Conservation (phyloP, 768 basidiomycete genomes). For the Mycena galericulata region DNA sequence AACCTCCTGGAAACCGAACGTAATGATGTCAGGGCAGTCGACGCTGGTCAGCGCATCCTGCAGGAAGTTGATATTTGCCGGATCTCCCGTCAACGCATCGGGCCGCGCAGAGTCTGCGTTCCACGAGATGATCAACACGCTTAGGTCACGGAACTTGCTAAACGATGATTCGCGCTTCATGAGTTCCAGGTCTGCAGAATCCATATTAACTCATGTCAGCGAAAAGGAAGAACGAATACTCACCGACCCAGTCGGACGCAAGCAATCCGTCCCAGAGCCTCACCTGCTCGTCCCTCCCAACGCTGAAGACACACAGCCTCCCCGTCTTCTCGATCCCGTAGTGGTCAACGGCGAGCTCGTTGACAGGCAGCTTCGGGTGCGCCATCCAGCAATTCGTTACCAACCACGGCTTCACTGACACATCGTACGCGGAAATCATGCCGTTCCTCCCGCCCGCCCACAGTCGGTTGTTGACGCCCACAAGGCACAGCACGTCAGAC, state of each 20-base stretch:
- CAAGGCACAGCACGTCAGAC: slow-evolving; percentile 85
- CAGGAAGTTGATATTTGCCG: slow-evolving; percentile 85
- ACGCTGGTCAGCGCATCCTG: slow-evolving; percentile 78
- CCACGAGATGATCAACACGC: slow-evolving; percentile 88
- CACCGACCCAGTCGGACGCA: slow-evolving; percentile 88
- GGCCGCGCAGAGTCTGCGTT: slow-evolving; percentile 93
- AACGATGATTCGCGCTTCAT: slow-evolving; percentile 80
- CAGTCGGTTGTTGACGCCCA: slow-evolving; percentile 84
- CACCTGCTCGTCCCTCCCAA: slow-evolving; percentile 79
- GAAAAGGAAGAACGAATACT: slow-evolving; percentile 42
- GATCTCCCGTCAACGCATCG: slow-evolving; percentile 71
- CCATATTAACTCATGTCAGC: slow-evolving; percentile 8
- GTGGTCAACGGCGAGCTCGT: slow-evolving; percentile 76
- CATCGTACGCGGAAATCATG: slow-evolving; percentile 84
- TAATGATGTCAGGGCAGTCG: slow-evolving; percentile 87
- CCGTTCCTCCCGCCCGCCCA: slow-evolving; percentile 93
- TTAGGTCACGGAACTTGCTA: slow-evolving; percentile 83
- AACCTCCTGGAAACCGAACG: slow-evolving; percentile 96
- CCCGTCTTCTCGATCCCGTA: slow-evolving; percentile 78
- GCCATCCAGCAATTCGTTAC: slow-evolving; percentile 92
- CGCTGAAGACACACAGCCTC: slow-evolving; percentile 77
- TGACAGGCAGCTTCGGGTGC: slow-evolving; percentile 74
- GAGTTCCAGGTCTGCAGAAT: slow-evolving; percentile 74
- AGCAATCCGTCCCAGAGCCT: slow-evolving; percentile 93
- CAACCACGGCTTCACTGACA: slow-evolving; percentile 79